These are phyloP conservation scores for Colletotrichum cereale DNA, from an alignment of 2,329 filamentous ascomycete species.

Conservation along the genomic window DNA sequence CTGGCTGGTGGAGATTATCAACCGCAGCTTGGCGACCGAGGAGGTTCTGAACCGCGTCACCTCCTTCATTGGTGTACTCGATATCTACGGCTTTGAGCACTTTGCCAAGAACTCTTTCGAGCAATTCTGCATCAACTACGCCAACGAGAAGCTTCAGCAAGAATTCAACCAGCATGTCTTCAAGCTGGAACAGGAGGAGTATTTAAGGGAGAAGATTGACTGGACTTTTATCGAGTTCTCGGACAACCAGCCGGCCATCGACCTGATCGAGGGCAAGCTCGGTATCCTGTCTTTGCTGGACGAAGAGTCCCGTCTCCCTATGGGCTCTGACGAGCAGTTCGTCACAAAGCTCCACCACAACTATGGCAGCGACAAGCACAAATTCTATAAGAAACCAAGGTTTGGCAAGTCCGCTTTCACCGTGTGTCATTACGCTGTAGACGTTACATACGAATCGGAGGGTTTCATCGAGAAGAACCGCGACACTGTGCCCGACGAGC, in stretches of 20 bases:
- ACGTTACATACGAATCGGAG: slow-evolving; percentile 98
- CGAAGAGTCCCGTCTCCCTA: slow-evolving; percentile 95
- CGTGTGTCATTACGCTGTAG: slow-evolving; percentile 97
- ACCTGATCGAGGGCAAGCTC: slow-evolving; percentile 96
- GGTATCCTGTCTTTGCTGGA: slow-evolving; percentile 93
- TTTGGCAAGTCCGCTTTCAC: slow-evolving; percentile 99
- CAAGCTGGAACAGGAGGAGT: slow-evolving; percentile 98
- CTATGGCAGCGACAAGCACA: slow-evolving; percentile 89
- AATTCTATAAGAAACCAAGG: slow-evolving; percentile 98
- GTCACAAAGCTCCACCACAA: slow-evolving; percentile 97
- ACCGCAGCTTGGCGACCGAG: slow-evolving; percentile 88
- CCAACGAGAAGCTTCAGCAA: slow-evolving; percentile 98
- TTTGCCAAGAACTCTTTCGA: slow-evolving; percentile 99
- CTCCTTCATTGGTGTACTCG: slow-evolving; percentile 96
- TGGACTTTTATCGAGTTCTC: slow-evolving; percentile 99
- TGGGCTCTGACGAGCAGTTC: slow-evolving; percentile 97
- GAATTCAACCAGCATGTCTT: slow-evolving; percentile 99
- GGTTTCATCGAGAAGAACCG: slow-evolving; percentile 99
- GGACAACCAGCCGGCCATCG: slow-evolving; percentile 98
- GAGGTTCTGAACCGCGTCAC: slow-evolving; percentile 84
- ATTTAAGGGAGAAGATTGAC: slow-evolving; percentile 94
- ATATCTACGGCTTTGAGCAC: slow-evolving; percentile 99
- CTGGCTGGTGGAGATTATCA: slow-evolving; percentile 99
- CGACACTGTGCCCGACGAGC: slow-evolving; percentile 98
- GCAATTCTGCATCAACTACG: slow-evolving; percentile 99